Conservation (phyloP, 2,329 filamentous ascomycete genomes). For the Penicillium palitans region DNA sequence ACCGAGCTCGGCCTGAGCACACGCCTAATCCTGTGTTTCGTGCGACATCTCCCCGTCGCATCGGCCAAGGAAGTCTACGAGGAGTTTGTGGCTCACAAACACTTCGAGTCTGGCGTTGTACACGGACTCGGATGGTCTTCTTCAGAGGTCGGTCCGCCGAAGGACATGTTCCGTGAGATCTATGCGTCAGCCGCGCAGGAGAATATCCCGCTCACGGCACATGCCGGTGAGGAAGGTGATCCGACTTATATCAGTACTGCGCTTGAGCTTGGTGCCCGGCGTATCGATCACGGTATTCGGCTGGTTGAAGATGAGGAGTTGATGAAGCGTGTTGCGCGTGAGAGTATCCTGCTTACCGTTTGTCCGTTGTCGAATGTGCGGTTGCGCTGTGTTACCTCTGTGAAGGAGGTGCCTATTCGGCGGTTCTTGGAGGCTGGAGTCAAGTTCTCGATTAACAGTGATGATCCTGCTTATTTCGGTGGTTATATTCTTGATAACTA, state of each 20-base stretch:
- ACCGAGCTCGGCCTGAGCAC: conserved; percentile 64
- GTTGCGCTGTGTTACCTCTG: conserved; percentile 55
- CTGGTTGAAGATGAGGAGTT: conserved; percentile 61
- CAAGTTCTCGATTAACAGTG: conserved; percentile 70
- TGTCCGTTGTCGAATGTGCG: conserved; percentile 74
- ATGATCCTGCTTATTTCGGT: conserved; percentile 75
- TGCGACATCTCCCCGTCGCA: conserved; percentile 65
- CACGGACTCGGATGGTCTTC: conserved; percentile 68
- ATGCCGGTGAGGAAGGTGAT: conserved; percentile 75
- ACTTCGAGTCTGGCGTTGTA: conserved; percentile 54
- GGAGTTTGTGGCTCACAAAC: conserved; percentile 40
- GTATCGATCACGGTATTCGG: conserved; percentile 75
- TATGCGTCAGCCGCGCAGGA: conserved; percentile 56
- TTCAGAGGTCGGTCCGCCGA: conserved; percentile 58
- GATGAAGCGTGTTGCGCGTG: conserved; percentile 57
- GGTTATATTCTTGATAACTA: conserved; percentile 75
- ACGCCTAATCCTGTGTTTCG: conserved; percentile 69
- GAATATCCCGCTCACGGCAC: conserved; percentile 66
- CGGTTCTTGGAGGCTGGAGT: conserved; percentile 64
- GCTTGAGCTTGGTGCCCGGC: conserved; percentile 62
- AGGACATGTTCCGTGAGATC: conserved; percentile 60
- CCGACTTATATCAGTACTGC: conserved; percentile 64
- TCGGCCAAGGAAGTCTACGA: conserved; percentile 51
- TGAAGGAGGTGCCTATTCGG: conserved; percentile 62
- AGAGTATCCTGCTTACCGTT: conserved; percentile 64